Evolutionary conservation across 441 rosid genomes (phyloP).

Genomic region (Mallotus repandus): DNA sequence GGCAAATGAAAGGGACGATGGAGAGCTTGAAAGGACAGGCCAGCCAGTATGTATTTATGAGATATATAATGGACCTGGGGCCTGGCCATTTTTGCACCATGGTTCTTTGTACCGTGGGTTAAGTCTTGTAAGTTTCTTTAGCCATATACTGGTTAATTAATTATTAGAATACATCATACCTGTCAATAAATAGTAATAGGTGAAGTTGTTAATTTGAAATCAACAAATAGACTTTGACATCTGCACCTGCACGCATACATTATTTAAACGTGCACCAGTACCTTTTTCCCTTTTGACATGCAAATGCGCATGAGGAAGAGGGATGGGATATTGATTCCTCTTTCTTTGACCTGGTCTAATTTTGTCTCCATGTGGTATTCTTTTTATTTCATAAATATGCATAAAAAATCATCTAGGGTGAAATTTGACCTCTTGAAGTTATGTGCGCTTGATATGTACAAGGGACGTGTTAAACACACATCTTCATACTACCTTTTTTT

Average conservation of each 20-base stretch:
- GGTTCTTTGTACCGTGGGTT: constrained; percentile 95
- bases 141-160: background rate
- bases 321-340: background rate
- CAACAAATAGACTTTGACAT: background rate
- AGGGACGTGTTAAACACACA: background rate
- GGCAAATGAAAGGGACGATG: constrained; percentile 95
- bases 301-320: background rate
- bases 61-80: constrained; percentile 86
- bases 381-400: background rate
- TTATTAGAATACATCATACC: background rate
- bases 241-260: background rate
- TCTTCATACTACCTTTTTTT: background rate
- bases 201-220: background rate
- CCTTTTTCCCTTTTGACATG: background rate
- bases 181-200: background rate
- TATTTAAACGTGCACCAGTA: background rate
- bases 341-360: background rate
- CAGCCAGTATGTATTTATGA: constrained; percentile 94
- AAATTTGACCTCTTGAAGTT: background rate
- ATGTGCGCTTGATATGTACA: background rate
- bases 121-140: constrained; percentile 76
- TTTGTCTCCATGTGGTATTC: too few relatives aligned
- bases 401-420: background rate
- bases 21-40: constrained; percentile 98
- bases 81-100: constrained; percentile 98